Evolutionary conservation across 2,329 filamentous ascomycete genomes (phyloP).

Genomic region (Hypoxylon rubiginosum): DNA sequence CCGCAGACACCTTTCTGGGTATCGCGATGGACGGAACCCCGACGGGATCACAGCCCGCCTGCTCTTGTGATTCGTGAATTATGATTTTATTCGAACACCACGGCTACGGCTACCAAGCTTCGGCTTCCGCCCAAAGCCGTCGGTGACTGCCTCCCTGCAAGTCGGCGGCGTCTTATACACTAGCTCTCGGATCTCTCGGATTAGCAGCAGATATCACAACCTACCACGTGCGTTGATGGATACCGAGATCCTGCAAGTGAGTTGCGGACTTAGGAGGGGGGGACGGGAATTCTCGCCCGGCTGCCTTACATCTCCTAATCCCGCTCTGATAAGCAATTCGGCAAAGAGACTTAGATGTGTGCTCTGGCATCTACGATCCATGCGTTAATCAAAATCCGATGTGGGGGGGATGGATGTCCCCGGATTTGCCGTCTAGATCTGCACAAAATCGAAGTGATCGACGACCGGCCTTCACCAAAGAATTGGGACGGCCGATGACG

Average conservation of each 20-base stretch:
- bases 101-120: constrained; percentile 33
- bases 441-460: constrained; percentile 39
- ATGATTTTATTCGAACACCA: constrained; percentile 24
- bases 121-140: constrained; percentile 29
- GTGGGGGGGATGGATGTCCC: constrained; percentile 27
- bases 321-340: constrained; percentile 1
- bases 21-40: constrained; percentile 25
- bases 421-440: constrained; percentile 40
- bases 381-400: constrained; percentile 24
- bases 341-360: background rate
- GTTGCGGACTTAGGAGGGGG: constrained; percentile 18
- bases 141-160: constrained; percentile 26
- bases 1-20: constrained; percentile 14
- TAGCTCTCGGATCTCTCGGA: constrained; percentile 36
- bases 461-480: constrained; percentile 24
- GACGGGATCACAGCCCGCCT: constrained; percentile 23
- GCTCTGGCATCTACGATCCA: constrained; percentile 11
- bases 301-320: constrained; percentile 5
- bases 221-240: constrained; percentile 28
- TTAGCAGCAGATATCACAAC: constrained; percentile 20
- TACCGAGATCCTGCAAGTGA: constrained; percentile 18
- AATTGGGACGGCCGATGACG: constrained; percentile 15
- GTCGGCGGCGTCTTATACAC: constrained; percentile 24
- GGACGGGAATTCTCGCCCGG: constrained; percentile 1
- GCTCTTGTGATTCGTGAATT: constrained; percentile 31